Conservation (phyloP, 306 rosid genomes). For the Carpinus viminea region DNA sequence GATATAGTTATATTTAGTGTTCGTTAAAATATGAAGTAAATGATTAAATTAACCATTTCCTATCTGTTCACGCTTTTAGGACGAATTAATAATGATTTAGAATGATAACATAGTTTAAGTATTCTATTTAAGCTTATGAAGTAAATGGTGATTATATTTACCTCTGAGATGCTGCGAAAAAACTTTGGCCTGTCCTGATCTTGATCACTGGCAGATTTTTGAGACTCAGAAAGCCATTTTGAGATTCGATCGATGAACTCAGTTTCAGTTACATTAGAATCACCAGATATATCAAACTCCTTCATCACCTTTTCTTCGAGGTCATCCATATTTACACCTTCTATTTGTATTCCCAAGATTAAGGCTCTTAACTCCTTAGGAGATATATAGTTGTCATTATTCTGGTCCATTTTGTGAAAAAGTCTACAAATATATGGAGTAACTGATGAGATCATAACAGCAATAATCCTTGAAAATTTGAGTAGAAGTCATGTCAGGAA, state of each 20-base stretch:
- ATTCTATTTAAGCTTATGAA: too few species aligned
- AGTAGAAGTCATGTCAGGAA: not conserved
- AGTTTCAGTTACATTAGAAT: constrained; percentile 24
- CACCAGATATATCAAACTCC: constrained; percentile 28
- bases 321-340: constrained; percentile 25
- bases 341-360: constrained; percentile 36
- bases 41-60: too few species aligned
- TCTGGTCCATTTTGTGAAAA: constrained; percentile 33
- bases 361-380: constrained; percentile 30
- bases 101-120: too few species aligned
- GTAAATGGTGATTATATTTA: not conserved
- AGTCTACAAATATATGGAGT: constrained; percentile 33
- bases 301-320: constrained; percentile 30
- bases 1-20: not conserved
- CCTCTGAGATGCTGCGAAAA: constrained; percentile 16
- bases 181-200: not conserved
- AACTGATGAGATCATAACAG: not conserved
- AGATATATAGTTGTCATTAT: constrained; percentile 21
- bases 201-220: not conserved
- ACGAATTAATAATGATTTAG: too few species aligned
- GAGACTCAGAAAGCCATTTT: constrained; percentile 30
- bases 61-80: too few species aligned
- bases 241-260: constrained; percentile 36
- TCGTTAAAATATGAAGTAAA: too few species aligned
- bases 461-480: not conserved